phyloP scores from a whole-genome alignment of 2,329 filamentous ascomycete genomes.

The Diaporthe citri region DNA sequence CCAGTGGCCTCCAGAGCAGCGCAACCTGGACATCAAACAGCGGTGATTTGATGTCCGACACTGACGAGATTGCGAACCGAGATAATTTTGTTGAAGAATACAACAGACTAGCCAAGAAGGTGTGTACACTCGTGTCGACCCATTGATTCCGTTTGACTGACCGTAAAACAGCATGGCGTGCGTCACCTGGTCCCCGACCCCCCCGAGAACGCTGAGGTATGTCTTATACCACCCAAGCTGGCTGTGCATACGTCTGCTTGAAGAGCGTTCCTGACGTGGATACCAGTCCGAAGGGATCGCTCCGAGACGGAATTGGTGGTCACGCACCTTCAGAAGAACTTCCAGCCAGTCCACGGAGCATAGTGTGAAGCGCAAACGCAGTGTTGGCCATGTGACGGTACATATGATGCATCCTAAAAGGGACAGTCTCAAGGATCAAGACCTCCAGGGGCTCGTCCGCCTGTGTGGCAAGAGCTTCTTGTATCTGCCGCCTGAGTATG shows the following conservation, averaged over 20 bases:
- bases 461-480: constrained; percentile 73
- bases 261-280: constrained; percentile 1
- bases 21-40: constrained; percentile 71
- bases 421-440: constrained; percentile 62
- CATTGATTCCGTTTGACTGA: not conserved
- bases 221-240: constrained; percentile 38
- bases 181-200: constrained; percentile 54
- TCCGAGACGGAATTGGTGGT: constrained; percentile 45
- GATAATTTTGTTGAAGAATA: constrained; percentile 67
- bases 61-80: constrained; percentile 63
- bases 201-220: constrained; percentile 51
- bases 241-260: not conserved
- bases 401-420: constrained; percentile 58
- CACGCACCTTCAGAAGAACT: constrained; percentile 45
- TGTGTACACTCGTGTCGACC: constrained; percentile 45
- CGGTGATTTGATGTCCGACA: constrained; percentile 62
- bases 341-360: constrained; percentile 47
- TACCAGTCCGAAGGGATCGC: constrained; percentile 14
- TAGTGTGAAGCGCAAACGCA: constrained; percentile 60
- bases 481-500: constrained; percentile 70
- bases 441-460: constrained; percentile 70
- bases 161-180: constrained; percentile 64
- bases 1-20: constrained; percentile 53
- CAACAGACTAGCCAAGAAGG: constrained; percentile 71
- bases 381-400: constrained; percentile 67